A percentile compares a stretch with the other conserved stretches of the same genome.
Evolutionary conservation across 768 basidiomycete species (phyloP).

Genomic region (Russula abietina): DNA sequence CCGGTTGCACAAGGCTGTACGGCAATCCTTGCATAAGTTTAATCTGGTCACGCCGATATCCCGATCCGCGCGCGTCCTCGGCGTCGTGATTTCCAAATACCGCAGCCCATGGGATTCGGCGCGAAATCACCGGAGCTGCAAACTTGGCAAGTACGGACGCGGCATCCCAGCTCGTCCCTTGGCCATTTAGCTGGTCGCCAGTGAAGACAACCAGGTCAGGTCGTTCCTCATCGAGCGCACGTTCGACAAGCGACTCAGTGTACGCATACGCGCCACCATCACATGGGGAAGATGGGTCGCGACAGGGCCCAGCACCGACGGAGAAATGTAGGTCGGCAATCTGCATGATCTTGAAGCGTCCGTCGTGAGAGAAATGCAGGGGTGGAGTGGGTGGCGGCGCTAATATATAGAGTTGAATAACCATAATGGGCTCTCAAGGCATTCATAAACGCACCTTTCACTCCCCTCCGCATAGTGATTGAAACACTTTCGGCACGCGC

Average conservation of each 20-base stretch:
- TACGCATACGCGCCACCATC: conserved; percentile 65
- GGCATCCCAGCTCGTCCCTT: conserved; percentile 84
- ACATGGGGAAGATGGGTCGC: conserved; percentile 56
- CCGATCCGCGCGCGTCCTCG: conserved; percentile 45
- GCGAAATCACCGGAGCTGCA: conserved; percentile 64
- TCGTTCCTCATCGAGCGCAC: conserved; percentile 68
- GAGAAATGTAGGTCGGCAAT: conserved; percentile 94
- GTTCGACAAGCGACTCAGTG: conserved; percentile 66
- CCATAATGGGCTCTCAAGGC: background rate
- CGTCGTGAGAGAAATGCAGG: conserved; percentile 75
- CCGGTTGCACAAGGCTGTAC: conserved; percentile 74
- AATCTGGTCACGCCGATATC: conserved; percentile 58
- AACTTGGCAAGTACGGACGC: conserved; percentile 88
- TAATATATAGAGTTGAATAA: conserved; percentile 29
- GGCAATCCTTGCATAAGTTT: conserved; percentile 71
- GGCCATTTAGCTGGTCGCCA: conserved; percentile 92
- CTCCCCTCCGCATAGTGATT: conserved; percentile 64
- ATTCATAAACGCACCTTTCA: conserved; percentile 50
- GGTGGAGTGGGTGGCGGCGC: conserved; percentile 68
- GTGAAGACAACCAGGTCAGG: conserved; percentile 90
- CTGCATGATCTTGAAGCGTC: conserved; percentile 85
- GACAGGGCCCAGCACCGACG: conserved; percentile 69
- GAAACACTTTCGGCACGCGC: conserved; percentile 47
- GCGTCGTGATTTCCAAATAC: conserved; percentile 95
- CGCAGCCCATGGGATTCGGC: conserved; percentile 81